Evolutionary conservation across 306 rosid genomes (phyloP), one percentile per base, ranked within the genome.

Genomic region (Mimosa bimucronata): DNA sequence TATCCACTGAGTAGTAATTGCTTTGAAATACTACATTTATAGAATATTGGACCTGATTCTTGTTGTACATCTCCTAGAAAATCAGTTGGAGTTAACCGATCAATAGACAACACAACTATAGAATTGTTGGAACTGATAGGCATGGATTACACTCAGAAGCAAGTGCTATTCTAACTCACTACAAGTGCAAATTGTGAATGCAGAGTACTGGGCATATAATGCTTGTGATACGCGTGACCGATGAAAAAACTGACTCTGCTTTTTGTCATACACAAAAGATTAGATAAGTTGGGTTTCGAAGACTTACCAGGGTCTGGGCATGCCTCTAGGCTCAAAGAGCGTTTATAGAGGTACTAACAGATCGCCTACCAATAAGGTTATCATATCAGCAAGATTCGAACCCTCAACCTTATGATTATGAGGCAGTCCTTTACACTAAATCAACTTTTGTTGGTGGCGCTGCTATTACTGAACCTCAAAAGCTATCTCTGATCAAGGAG

Each of bases 201-300:
- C 97, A 23, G 95, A 94, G 84, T 92, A 92, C n/a, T 94, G 98
- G 98, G 91, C 97, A 4, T 97, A 94, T 83, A 94, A 94, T 83
- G 68, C 87, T 13, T 0, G 95, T 94, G 62, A 90, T 94, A 92
- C 94, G 81, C 9, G 92, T 94, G 18, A 91, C 81, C 0, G 97
- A 90, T 42, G 94, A 88, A 70, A 91, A 84, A n/a, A 76, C 95
- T 0, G 87, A 94, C 18, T 83, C 82, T 21, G n/a, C n/a, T n/a
- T n/a, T n/a, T n/a, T n/a, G n/a, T n/a, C n/a, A n/a, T n/a, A n/a
- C n/a, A n/a, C n/a, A n/a, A n/a, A n/a, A n/a, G n/a, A n/a, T n/a
- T n/a, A n/a, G n/a, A n/a, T n/a, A n/a, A n/a, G n/a, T n/a, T n/a
- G n/a, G n/a, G n/a, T n/a, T n/a, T n/a, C n/a, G n/a, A n/a, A n/a